Evolutionary conservation across 768 basidiomycete species (phyloP), one percentile per base, ranked within the genome.

Genomic region (Pleurotus salmoneostramineus): DNA sequence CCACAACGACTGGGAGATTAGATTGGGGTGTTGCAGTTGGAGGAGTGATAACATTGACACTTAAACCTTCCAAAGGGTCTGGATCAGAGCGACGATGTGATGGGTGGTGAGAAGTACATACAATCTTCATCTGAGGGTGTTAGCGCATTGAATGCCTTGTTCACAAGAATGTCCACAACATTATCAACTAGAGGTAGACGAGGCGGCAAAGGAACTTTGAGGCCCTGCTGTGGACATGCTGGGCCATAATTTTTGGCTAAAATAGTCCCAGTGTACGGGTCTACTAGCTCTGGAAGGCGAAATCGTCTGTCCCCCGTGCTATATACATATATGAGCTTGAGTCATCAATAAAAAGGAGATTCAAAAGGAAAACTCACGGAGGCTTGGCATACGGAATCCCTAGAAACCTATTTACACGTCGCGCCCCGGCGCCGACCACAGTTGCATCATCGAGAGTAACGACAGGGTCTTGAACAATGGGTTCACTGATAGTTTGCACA

Each of bases 1-100:
- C 83, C 32, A 77, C 80, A 14, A 83, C 68, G 4, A 86, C 81
- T 2, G 84, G 84, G 1, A 84, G 67, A 49, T 79, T 79, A 7
- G 76, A 76, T 0, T 62, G 62, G 1, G 76, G 54, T 0, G 71
- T 75, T 1, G 77, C 73, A 37, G 60, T 65, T 1, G 68, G 64
- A 4, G 84, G 83, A 49, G 72, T 75, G 33, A 82, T 61, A n/a
- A 85, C 75, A 59, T 85, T 83, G 37, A 87, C 58, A 3, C 21
- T 27, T 27, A 27, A 27, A 27, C 21, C 21, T 27, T 27, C 21
- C 1, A 76, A 82, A n/a, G 85, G 69, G 67, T 83, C 82, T 78
- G 36, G 46, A 3, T 15, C 52, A 3, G 40, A 34, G 10, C 31
- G 40, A 21, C 21, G 21, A 15, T 44, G 42, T 7, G 17, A 17